These are phyloP conservation scores for Pezicula radicicola DNA, from an alignment of 2,329 filamentous ascomycete species.

Conservation along the genomic window DNA sequence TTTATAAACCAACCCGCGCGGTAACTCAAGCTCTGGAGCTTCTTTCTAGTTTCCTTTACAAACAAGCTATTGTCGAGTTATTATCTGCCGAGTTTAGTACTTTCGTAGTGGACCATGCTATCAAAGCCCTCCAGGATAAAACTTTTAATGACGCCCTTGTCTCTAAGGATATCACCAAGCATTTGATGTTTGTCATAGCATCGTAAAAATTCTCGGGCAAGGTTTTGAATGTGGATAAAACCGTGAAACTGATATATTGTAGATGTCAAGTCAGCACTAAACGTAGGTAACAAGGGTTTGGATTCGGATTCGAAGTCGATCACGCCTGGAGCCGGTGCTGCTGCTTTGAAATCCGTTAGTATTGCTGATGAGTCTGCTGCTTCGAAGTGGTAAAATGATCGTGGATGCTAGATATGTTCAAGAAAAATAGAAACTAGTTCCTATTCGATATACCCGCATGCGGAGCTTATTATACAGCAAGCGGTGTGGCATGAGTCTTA, in stretches of 20 bases:
- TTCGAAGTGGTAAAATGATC: too few species aligned
- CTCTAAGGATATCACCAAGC: constrained; percentile 75
- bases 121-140: constrained; percentile 41
- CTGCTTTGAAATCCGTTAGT: neutral
- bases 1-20: too few species aligned
- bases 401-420: too few species aligned
- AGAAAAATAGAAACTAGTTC: too few species aligned
- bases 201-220: constrained; percentile 75
- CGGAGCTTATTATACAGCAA: too few species aligned
- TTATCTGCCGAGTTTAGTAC: constrained; percentile 76
- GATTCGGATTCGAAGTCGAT: constrained; percentile 9
- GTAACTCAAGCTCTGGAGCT: constrained; percentile 79
- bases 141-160: constrained; percentile 63
- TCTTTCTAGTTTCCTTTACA: constrained; percentile 73
- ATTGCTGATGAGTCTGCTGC: neutral
- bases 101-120: constrained; percentile 79
- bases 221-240: constrained; percentile 69
- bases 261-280: constrained; percentile 27
- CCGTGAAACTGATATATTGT: constrained; percentile 55
- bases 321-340: neutral
- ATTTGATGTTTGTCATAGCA: constrained; percentile 76
- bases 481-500: constrained; percentile 40
- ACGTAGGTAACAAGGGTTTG: constrained; percentile 24
- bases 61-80: constrained; percentile 64
- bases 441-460: too few species aligned